These are phyloP conservation scores for Aspergillus fructus DNA, from an alignment of 2,329 filamentous ascomycete genomes.

Conservation along the genomic window DNA sequence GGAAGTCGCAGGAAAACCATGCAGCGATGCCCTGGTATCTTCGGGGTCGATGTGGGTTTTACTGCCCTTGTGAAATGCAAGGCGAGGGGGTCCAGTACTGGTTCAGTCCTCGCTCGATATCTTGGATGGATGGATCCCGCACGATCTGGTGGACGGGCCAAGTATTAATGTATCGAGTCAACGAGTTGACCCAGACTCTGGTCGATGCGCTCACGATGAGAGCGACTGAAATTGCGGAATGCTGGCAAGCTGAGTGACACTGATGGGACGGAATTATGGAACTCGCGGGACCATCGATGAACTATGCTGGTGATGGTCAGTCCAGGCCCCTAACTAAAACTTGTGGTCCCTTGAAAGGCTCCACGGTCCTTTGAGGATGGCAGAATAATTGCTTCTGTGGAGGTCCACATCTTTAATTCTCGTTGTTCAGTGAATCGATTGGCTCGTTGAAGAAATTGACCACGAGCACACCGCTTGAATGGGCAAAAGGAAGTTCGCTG, in stretches of 20 bases:
- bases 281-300: neutral
- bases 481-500: neutral
- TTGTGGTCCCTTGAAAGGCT: neutral
- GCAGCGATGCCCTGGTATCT: neutral
- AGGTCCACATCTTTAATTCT: conserved; percentile 7
- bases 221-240: neutral
- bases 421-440: neutral
- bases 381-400: conserved; percentile 5
- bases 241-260: neutral
- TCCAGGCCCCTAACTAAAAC: neutral
- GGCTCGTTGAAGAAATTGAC: conserved; percentile 2
- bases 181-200: neutral
- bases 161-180: neutral
- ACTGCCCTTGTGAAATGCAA: neutral
- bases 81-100: neutral
- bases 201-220: neutral
- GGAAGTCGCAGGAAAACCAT: neutral
- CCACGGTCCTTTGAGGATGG: neutral
- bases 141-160: neutral
- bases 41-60: neutral
- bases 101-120: neutral
- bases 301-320: neutral
- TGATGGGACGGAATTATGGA: no score
- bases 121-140: neutral
- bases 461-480: conserved; percentile 1